phyloP scores from a whole-genome alignment of 1,139 yeast genomes.

The Zhuliangozyma parablackwelliae region DNA sequence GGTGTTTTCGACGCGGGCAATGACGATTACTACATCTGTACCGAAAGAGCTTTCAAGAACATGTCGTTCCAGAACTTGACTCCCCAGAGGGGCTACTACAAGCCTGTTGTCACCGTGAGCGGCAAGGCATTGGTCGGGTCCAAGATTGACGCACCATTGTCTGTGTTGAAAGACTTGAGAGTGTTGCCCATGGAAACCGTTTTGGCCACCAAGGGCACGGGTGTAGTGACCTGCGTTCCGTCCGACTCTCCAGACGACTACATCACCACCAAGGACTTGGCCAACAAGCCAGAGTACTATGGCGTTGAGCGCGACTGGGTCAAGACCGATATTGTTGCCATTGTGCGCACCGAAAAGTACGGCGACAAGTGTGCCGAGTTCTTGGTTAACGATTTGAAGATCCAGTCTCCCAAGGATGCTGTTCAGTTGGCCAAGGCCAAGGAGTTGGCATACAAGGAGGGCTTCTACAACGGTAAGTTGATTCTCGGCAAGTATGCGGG shows the following conservation, averaged over 20 bases:
- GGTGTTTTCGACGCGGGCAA: conserved; percentile 90
- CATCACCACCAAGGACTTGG: conserved; percentile 78
- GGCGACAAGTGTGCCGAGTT: conserved; percentile 88
- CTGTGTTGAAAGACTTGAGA: conserved; percentile 66
- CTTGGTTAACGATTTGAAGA: conserved; percentile 81
- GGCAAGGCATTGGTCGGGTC: conserved; percentile 85
- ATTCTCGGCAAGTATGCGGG: conserved; percentile 79
- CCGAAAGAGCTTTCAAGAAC: conserved; percentile 96
- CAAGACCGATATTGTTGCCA: conserved; percentile 62
- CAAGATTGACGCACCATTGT: conserved; percentile 79
- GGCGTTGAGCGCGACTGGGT: conserved; percentile 88
- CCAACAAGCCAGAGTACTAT: conserved; percentile 88
- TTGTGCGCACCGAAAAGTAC: conserved; percentile 76
- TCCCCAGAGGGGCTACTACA: conserved; percentile 78
- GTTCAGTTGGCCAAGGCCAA: conserved; percentile 87
- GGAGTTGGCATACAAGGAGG: conserved; percentile 94
- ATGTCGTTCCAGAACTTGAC: conserved; percentile 94
- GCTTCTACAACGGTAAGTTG: conserved; percentile 87
- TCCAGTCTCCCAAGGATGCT: conserved; percentile 90
- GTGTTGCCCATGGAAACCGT: conserved; percentile 98
- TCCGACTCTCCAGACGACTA: conserved; percentile 97
- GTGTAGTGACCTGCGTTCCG: conserved; percentile 98
- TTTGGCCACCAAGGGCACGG: conserved; percentile 93
- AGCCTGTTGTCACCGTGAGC: conserved; percentile 52
- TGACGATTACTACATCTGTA: conserved; percentile 72